Evolutionary conservation across 176 grass and related monocot genomes (phyloP), one percentile per base, ranked within the genome.

Genomic region (Rhynchospora tenuis): DNA sequence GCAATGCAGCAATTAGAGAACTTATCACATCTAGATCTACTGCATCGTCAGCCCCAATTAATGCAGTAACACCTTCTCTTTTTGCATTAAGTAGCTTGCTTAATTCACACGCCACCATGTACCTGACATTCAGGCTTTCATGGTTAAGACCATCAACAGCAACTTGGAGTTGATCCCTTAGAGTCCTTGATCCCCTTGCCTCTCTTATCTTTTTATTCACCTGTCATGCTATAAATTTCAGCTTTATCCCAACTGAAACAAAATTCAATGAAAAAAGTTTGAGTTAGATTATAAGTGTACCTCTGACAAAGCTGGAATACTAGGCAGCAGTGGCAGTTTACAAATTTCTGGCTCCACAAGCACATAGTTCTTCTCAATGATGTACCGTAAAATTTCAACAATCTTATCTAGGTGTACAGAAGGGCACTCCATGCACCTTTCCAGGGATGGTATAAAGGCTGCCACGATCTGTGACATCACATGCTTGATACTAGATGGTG

Each of bases 71-170:
- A 78, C 91, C 90, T 82, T 93, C 92, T 86, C 92, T 89, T 90
- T 79, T 93, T 33, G 79, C 48, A 78, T 91, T 91, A 56, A 98
- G 92, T 83, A 98, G 59, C 83, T 98, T 98, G 82, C 89, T 93
- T 80, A 98, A 74, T 84, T 98, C 92, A 80, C 87, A 90, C 43
- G 91, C 95, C 83, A 93, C 91, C 91, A 94, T 95, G 86, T 98
- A 98, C 61, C 92, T 93, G 83, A 95, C 95, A 90, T 98, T 98
- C 88, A 98, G 61, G 86, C 95, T 98, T 75, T 95, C 95, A 77
- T 95, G 95, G 64, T 93, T 94, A 91, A 98, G 92, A 88, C 92
- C 95, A 87, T 90, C 79, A 51, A 91, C 82, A 55, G 92, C 90
- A 91, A 89, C 92, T 87, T 95, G 90, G 62, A 98, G 89, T 87